Evolutionary conservation across 2,329 filamentous ascomycete species (phyloP), one percentile per base, ranked within the genome.

Genomic region (Neoscytalidium dimidiatum): DNA sequence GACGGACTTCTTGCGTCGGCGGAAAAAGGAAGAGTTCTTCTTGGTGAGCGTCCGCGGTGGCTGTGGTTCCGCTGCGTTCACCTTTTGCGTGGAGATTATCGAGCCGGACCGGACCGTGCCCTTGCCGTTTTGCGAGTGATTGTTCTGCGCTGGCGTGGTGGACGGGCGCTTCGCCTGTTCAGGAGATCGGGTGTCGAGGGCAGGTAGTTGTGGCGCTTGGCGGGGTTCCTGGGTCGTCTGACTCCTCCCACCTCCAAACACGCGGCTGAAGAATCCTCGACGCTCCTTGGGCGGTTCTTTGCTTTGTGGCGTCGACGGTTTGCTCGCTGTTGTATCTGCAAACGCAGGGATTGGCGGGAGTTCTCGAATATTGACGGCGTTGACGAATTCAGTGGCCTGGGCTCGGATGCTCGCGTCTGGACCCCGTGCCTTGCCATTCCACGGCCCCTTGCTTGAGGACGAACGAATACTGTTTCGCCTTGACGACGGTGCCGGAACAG

Each of bases 21-120:
- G 87, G 80, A 98, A 98, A 80, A 99, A 98, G 0, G 92, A 94
- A 0, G 94, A 96, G 3, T 92, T 87, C 77, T 97, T 97, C 82
- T 97, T 97, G 71, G 92, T 91, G 60, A 97, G 80, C 3, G 73
- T 72, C 26, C 69, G 71, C 57, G 70, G 72, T 53, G 68, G 67
- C 11, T 53, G 61, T 17, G 44, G 23, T 2, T 63, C 46, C 7
- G 48, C 31, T 63, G 35, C 38, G 6, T 66, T 43, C 44, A 28
- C 38, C 19, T 48, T 43, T 26, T 61, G 53, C 64, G 56, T 14
- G 6, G 26, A n/a, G 19, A 26, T 9, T 23, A 46, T 63, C 60
- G 65, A 53, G 4, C 62, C 46, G 17, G 41, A 51, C 9, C 48
- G 41, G 8, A 13, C 19, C 14, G 44, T 14, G 9, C 26, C 19